These are phyloP conservation scores for Tetrahymena elliotti DNA, from an alignment of 73 alveolate species.

Conservation along the genomic window DNA sequence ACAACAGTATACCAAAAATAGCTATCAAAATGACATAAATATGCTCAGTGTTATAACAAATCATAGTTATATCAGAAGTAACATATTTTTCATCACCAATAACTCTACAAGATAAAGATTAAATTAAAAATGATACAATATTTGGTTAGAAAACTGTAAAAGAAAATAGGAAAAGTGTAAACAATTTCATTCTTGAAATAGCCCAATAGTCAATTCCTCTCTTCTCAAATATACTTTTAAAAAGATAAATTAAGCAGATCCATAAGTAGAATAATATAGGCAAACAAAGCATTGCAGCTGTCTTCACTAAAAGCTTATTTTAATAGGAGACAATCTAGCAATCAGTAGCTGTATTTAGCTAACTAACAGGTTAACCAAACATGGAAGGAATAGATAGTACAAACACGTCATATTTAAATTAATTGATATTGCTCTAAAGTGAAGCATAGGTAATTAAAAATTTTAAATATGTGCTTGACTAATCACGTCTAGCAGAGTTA, in stretches of 20 bases:
- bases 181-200: not conserved
- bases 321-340: not conserved
- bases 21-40: not conserved
- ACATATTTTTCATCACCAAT: not conserved
- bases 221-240: not conserved
- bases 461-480: not conserved
- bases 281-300: not conserved
- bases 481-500: not conserved
- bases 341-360: not conserved
- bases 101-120: not conserved
- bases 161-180: not conserved
- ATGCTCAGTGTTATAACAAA: not conserved
- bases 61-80: not conserved
- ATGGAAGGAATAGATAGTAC: not conserved
- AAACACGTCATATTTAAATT: not conserved
- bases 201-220: not conserved
- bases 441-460: not conserved
- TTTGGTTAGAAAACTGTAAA: not conserved
- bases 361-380: not conserved
- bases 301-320: not conserved
- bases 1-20: not conserved
- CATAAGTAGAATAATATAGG: not conserved
- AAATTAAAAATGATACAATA: not conserved
- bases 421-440: not conserved
- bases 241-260: not conserved